Conservation (phyloP, 441 rosid genomes). For the Melastoma candidum region DNA sequence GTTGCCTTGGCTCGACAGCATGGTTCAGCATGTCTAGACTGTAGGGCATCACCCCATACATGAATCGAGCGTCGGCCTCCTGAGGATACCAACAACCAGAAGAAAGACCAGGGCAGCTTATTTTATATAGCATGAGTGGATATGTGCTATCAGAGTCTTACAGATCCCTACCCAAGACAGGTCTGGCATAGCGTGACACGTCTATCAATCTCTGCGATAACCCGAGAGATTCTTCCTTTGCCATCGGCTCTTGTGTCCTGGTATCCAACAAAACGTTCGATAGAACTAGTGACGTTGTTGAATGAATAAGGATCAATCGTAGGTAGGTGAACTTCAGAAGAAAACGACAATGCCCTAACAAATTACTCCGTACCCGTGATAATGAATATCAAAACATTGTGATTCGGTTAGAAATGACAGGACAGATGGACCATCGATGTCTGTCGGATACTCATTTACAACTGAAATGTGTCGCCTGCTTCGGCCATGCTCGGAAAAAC, state of each 20-base stretch:
- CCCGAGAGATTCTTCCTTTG: slow-evolving; percentile 74
- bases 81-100: slow-evolving; percentile 25
- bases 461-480: slow-evolving; percentile 33
- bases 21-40: slow-evolving; percentile 58
- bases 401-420: neutral
- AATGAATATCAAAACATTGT: no score
- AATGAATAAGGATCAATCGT: neutral
- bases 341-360: no score
- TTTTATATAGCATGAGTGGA: neutral
- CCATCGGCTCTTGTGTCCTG: slow-evolving; percentile 94
- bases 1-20: slow-evolving; percentile 73
- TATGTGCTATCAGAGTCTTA: slow-evolving; percentile 22
- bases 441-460: neutral
- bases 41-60: slow-evolving; percentile 77
- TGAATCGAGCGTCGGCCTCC: slow-evolving; percentile 71
- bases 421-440: neutral
- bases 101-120: neutral
- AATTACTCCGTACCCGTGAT: no score
- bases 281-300: neutral
- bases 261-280: slow-evolving; percentile 3
- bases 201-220: slow-evolving; percentile 73
- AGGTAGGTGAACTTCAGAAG: neutral
- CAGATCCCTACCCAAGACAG: slow-evolving; percentile 69
- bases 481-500: slow-evolving; percentile 65
- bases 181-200: slow-evolving; percentile 69